Percentiles rank a stretch among this genome's conserved stretches.
These are phyloP conservation scores for Exophiala sp. DNA, from an alignment of 2,329 filamentous ascomycete species.

Conservation along the genomic window DNA sequence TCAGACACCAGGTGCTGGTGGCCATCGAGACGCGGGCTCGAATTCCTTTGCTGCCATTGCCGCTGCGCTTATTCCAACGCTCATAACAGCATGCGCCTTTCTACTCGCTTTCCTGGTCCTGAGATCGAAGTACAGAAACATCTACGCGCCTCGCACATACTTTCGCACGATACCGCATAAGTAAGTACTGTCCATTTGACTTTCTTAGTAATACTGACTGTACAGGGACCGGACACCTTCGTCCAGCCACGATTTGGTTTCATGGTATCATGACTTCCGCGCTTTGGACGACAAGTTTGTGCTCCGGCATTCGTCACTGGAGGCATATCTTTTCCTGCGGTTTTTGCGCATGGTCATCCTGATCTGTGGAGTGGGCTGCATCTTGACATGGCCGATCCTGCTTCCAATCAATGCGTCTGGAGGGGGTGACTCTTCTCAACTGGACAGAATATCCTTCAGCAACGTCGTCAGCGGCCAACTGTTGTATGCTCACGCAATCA, in stretches of 20 bases:
- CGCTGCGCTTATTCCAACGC: conserved; percentile 45
- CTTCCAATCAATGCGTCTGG: conserved; percentile 85
- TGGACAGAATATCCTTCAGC: conserved; percentile 75
- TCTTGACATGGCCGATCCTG: conserved; percentile 83
- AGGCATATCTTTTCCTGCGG: conserved; percentile 85
- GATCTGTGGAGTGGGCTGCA: conserved; percentile 73
- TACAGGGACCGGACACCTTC: conserved; percentile 27
- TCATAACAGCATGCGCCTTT: conserved; percentile 42
- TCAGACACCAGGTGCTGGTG: conserved; percentile 18
- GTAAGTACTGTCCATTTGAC: conserved; percentile 27
- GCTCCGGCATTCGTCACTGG: conserved; percentile 84
- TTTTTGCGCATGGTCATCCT: conserved; percentile 73
- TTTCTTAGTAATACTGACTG: neutral
- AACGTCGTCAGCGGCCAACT: conserved; percentile 61
- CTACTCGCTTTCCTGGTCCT: conserved; percentile 44
- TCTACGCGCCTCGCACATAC: conserved; percentile 42
- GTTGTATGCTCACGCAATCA: conserved; percentile 72
- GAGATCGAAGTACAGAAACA: conserved; percentile 42
- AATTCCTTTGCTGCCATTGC: conserved; percentile 47
- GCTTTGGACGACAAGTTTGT: conserved; percentile 66
- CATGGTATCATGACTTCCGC: conserved; percentile 39
- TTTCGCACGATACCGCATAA: conserved; percentile 30
- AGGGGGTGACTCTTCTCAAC: conserved; percentile 57
- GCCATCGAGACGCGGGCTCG: conserved; percentile 32
- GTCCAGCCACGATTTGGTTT: conserved; percentile 18